These are phyloP conservation scores for Pelargonium citronellum DNA, from an alignment of 441 rosid species.

Conservation along the genomic window DNA sequence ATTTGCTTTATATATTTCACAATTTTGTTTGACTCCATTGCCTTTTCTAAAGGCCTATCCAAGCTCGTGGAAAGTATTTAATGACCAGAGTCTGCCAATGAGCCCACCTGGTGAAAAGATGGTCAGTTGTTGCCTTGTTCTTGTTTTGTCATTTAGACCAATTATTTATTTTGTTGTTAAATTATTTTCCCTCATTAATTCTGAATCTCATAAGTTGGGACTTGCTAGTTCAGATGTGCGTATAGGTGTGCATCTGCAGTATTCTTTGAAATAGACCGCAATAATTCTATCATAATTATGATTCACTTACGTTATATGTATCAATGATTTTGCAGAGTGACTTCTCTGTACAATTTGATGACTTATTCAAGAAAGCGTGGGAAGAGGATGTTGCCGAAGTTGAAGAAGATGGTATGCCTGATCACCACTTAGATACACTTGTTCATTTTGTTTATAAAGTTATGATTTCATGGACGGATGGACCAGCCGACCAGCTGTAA, in stretches of 20 bases:
- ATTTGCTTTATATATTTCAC: neutral
- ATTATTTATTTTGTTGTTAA: neutral
- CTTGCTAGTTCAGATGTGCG: conserved; percentile 6
- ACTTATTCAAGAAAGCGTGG: conserved; percentile 86
- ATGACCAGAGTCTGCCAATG: conserved; percentile 44
- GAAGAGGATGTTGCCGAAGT: conserved; percentile 58
- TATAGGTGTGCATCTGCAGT: neutral
- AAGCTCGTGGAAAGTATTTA: conserved; percentile 59
- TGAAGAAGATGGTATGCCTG: conserved; percentile 57
- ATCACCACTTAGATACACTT: conserved; percentile 17
- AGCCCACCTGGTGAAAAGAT: conserved; percentile 43
- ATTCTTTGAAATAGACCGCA: conserved; percentile 8
- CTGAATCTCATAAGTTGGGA: conserved; percentile 1
- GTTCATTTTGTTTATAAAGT: neutral
- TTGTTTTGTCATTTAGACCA: conserved; percentile 13
- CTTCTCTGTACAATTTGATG: conserved; percentile 83
- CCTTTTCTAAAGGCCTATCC: conserved; percentile 53
- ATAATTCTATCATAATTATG: neutral
- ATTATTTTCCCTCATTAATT: neutral
- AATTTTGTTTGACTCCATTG: conserved; percentile 7
- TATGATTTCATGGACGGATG: neutral
- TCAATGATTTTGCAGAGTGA: conserved; percentile 47
- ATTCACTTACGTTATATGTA: conserved; percentile 14
- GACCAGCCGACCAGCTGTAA: conserved; percentile 5
- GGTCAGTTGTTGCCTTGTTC: conserved; percentile 42